phyloP scores from a whole-genome alignment of 495 filamentous ascomycete genomes.

The Aspergillus bridgeri region DNA sequence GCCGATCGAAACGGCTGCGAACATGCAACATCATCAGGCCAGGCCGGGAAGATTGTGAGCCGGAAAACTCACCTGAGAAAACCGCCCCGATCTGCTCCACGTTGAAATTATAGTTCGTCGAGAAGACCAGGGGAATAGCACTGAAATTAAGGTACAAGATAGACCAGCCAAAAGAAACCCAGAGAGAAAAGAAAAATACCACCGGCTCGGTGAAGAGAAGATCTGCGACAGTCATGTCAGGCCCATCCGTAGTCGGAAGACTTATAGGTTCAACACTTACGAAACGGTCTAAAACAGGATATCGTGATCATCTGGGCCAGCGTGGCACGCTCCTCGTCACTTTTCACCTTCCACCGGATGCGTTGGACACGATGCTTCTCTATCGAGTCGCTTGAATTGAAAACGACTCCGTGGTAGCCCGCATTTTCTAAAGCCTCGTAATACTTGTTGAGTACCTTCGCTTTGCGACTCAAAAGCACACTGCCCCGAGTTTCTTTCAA shows the following conservation, averaged over 20 bases:
- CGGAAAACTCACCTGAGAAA: conserved; percentile 52
- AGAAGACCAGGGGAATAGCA: conserved; percentile 75
- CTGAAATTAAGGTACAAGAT: conserved; percentile 81
- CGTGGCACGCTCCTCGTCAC: conserved; percentile 74
- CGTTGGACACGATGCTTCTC: conserved; percentile 46
- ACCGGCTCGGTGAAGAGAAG: conserved; percentile 87
- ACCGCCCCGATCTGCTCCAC: conserved; percentile 65
- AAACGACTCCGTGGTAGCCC: conserved; percentile 64
- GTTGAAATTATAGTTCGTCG: conserved; percentile 64
- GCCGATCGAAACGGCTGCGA: conserved; percentile 63
- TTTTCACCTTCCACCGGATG: conserved; percentile 81
- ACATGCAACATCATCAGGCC: neutral
- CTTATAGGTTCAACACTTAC: conserved; percentile 25
- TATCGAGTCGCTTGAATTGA: conserved; percentile 18
- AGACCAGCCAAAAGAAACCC: conserved; percentile 88
- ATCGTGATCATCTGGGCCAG: conserved; percentile 68
- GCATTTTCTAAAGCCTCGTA: conserved; percentile 67
- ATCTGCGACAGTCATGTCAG: conserved; percentile 29
- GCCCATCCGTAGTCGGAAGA: neutral
- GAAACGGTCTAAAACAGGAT: conserved; percentile 74
- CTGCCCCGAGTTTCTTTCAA: conserved; percentile 83
- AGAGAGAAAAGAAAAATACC: conserved; percentile 90
- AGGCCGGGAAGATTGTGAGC: neutral
- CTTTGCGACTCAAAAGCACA: conserved; percentile 77
- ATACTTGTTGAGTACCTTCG: conserved; percentile 69